Base-by-base conservation (phyloP, 352 stramenopile species). In the Pythium scleroteichum region DNA sequence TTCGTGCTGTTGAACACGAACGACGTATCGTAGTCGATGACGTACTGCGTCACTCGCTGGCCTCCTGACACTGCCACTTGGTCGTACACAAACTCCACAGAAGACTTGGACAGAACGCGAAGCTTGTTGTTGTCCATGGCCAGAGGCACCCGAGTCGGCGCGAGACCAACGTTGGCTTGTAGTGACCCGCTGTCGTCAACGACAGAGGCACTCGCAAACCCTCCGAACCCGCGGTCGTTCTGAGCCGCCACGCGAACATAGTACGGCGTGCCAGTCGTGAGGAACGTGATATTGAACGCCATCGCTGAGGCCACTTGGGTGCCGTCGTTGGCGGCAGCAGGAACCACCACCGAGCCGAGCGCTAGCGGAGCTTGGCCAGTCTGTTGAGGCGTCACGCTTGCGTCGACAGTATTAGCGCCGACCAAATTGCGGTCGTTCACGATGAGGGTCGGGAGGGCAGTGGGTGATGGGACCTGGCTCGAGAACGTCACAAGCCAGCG, bases 401-500 rank as follows among this genome's bases (percentile, higher is more conserved):
- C 78, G 17, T 81, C 79, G 9, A 60, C 53, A 20, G 59, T 53
- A 8, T 26, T 55, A 2, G 69, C 58, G 8, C 78, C 72, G 0
- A 60, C 60, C 3, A 92, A 40, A 4, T 69, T 55, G 16, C 61
- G 67, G 26, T 90, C 82, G 47, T 94, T 94, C 0, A 69, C 71
- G 14, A 81, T 55, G 2, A 91, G 68, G 24, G 61, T 50, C 2
- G 79, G 79, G n/a, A 90, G 68, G 2, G 53, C 38, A 16, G 23
- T 4, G 0, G 59, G 26, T 6, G 76, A 49, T 0, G 83, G 81
- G 2, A 93, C 73, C 40, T 89, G 77, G 14, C 63, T 71, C 19
- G 69, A 76, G 62, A 98, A 98, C 12, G 94, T 97, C 29, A 98
- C 80, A 16, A 66, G 77, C 93, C 94, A 98, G 10, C 80, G 71